Base-by-base conservation (phyloP, 2,329 filamentous ascomycete genomes). In the Colletotrichum spaethianum region DNA sequence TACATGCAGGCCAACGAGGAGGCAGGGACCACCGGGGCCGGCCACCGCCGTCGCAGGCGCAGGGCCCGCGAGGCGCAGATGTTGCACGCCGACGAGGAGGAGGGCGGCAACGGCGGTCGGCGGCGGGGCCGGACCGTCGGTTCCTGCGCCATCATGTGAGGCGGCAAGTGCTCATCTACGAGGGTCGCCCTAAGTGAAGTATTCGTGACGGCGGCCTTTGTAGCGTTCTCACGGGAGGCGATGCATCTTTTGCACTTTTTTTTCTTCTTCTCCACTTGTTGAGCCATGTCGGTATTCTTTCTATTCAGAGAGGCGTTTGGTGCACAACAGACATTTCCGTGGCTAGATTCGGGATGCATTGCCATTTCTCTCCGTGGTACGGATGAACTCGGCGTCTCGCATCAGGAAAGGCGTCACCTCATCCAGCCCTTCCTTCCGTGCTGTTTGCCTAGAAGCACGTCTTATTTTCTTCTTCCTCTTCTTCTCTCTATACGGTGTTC, bases 1-100 rank as follows among this genome's bases (percentile, higher is more conserved):
- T 97, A 94, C 81, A 98, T 98, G 95, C 94, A 97, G 83, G 92
- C 94, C 20, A 93, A 90, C 62, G 94, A 98, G 81, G 96, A 98
- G 80, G 94, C 93, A 0, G 93, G 92, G 3, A 89, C 89, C 3
- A 86, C 84, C 2, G 94, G 92, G 2, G 88, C 87, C 1, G 91
- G 93, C 7, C 85, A 88, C 2, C 87, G 95, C 65, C 86, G 95
- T 64, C 86, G 95, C 70, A 87, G 95, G 74, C 88, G 95, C 61
- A 88, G 95, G 71, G 94, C 94, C 2, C 88, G 95, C 57, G 94
- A 97, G 80, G 94, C 95, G 6, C 92, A 94, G 79, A 87, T 92
- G 79, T 86, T 94, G 75, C 94, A 96, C 82, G 91, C 93, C 57
- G 91, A 94, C 76, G 95, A 98, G 79, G 93, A 95, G 75, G 93